Base-by-base conservation (phyloP, 768 basidiomycete genomes). In the Hypsizygus marmoreus region DNA sequence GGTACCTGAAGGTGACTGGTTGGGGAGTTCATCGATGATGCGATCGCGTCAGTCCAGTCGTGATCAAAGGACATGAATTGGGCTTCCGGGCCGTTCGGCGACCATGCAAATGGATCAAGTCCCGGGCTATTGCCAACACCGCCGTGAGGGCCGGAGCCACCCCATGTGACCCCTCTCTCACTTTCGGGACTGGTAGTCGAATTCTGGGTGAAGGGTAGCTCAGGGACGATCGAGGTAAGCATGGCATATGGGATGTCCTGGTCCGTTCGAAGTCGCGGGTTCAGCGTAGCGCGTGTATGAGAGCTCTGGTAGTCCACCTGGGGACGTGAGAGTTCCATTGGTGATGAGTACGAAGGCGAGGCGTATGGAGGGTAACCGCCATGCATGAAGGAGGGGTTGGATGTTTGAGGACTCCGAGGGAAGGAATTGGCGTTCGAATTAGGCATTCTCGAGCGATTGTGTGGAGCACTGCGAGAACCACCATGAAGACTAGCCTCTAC, bases 41-140 rank as follows among this genome's bases (percentile, higher is more conserved):
- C 49, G 35, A 67, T 37, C 9, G 64, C 50, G 33, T 61, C 61
- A 31, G 55, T 57, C 54, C 67, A 67, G 7, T 53, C 59, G 13
- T 58, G 40, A 38, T 61, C 61, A 43, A 63, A 63, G 10, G 57
- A 49, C 1, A 66, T 55, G 14, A 63, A 59, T 23, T 67, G 61
- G 16, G 57, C 45, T 33, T 65, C 53, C 24, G 43, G 33, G 26
- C 49, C 39, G 12, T 43, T 47, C 19, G 57, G 32, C 14, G 50
- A 35, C 59, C 59, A 60, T 12, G 59, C 30, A 59, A 49, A 43
- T 34, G 50, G 19, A 40, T 60, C 62, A 53, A 62, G 19, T 51
- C 53, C 24, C 12, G 57, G 34, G 6, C 51, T 53, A 17, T 30
- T 19, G 19, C 35, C 51, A 12, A 35, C 16, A n/a, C 41, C 34